Percentiles rank a stretch among this genome's conserved stretches.
Conservation (phyloP, 306 rosid species). For the Parietaria judaica region DNA sequence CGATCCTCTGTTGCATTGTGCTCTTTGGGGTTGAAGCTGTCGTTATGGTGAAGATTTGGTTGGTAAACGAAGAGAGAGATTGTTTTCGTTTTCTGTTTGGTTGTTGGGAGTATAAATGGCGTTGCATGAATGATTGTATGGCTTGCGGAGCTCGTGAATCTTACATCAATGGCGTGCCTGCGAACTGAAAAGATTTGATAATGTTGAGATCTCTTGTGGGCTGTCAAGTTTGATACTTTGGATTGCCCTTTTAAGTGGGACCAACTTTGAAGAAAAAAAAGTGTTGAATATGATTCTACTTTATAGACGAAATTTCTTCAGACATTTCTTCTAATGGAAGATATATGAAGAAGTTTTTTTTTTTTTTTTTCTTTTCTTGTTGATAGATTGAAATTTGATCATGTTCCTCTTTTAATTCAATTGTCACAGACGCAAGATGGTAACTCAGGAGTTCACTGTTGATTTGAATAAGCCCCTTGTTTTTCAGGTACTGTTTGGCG, state of each 20-base stretch:
- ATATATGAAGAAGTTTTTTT: neutral
- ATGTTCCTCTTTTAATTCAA: neutral
- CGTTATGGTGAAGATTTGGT: neutral
- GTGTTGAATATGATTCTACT: too few relatives aligned
- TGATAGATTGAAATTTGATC: neutral
- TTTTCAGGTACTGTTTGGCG: slow-evolving; percentile 57
- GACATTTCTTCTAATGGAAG: neutral
- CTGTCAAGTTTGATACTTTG: neutral
- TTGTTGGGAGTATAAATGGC: neutral
- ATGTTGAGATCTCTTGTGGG: neutral
- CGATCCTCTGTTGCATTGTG: slow-evolving; percentile 2
- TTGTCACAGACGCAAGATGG: slow-evolving; percentile 48
- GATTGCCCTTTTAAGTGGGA: slow-evolving; percentile 1
- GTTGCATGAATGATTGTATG: too few relatives aligned
- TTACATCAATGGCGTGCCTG: too few relatives aligned
- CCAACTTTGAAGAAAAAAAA: neutral
- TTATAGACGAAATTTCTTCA: neutral
- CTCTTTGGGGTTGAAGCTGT: neutral
- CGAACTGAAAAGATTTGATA: neutral
- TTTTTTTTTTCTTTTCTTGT: neutral
- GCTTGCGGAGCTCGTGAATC: too few relatives aligned
- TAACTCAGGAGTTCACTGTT: slow-evolving; percentile 61
- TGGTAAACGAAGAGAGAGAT: too few relatives aligned
- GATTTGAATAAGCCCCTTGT: slow-evolving; percentile 83
- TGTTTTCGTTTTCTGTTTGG: neutral